Conservation (phyloP, 1,139 yeast species). For the Magnusiomyces clavatus region DNA sequence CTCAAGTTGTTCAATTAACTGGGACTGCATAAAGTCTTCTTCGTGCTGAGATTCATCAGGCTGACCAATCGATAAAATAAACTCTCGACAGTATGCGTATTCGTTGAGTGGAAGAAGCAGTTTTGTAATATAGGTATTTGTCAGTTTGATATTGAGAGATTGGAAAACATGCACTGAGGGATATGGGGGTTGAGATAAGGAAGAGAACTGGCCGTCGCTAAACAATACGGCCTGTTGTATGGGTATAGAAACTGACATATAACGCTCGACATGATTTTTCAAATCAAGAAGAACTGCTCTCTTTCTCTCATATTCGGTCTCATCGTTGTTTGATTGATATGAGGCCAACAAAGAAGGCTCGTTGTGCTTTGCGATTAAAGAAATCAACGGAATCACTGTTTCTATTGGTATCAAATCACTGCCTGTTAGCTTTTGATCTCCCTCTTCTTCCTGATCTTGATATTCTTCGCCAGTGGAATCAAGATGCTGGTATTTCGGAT, state of each 20-base stretch:
- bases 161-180: background rate
- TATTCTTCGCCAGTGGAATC: no score
- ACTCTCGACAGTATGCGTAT: background rate
- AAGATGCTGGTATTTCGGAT: background rate
- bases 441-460: no score
- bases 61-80: background rate
- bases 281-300: background rate
- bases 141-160: background rate
- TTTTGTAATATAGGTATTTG: slow-evolving; percentile 1
- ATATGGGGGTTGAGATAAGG: background rate
- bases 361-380: slow-evolving; percentile 1
- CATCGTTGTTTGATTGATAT: background rate
- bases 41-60: background rate
- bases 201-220: background rate
- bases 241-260: background rate
- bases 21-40: background rate
- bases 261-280: background rate
- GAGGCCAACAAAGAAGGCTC: background rate
- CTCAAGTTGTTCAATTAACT: background rate
- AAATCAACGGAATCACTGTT: slow-evolving; percentile 2
- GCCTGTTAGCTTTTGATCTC: background rate
- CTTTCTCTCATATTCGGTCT: background rate
- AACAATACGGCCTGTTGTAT: background rate
- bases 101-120: slow-evolving; percentile 3
- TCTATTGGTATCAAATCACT: slow-evolving; percentile 1